These are phyloP conservation scores for Pichia nanzhaoensis DNA, from an alignment of 805 yeast genomes.

Conservation along the genomic window DNA sequence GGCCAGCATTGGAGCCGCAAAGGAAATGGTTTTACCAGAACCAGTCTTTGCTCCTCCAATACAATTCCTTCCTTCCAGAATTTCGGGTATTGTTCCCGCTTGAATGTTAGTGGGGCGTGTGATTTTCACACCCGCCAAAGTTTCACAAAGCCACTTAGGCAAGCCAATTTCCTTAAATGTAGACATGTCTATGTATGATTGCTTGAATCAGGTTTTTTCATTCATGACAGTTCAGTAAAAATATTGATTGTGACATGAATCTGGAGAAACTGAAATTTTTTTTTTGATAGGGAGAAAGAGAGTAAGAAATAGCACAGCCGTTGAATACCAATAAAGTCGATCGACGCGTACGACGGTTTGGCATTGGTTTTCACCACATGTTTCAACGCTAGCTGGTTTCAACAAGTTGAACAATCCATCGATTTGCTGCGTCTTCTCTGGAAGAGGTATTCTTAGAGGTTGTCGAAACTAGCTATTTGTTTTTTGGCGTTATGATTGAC, in stretches of 20 bases:
- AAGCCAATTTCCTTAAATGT: constrained; percentile 50
- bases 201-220: too few relatives aligned
- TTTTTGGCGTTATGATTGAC: constrained; percentile 39
- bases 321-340: too few relatives aligned
- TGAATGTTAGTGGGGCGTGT: constrained; percentile 83
- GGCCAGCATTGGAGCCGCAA: constrained; percentile 95
- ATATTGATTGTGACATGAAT: background rate
- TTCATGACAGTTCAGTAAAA: too few relatives aligned
- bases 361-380: too few relatives aligned
- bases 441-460: too few relatives aligned
- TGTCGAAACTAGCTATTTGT: too few relatives aligned
- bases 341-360: too few relatives aligned
- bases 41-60: constrained; percentile 99
- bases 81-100: constrained; percentile 78
- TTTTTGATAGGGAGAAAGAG: too few relatives aligned
- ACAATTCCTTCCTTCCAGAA: constrained; percentile 78
- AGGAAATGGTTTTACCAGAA: constrained; percentile 95
- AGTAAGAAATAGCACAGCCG: too few relatives aligned
- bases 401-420: too few relatives aligned
- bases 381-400: too few relatives aligned
- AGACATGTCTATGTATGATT: constrained; percentile 1
- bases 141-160: constrained; percentile 79
- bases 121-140: constrained; percentile 77
- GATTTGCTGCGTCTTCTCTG: too few relatives aligned
- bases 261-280: background rate